Conservation (phyloP, 495 filamentous ascomycete genomes). For the Thermothielavioides terrestris region DNA sequence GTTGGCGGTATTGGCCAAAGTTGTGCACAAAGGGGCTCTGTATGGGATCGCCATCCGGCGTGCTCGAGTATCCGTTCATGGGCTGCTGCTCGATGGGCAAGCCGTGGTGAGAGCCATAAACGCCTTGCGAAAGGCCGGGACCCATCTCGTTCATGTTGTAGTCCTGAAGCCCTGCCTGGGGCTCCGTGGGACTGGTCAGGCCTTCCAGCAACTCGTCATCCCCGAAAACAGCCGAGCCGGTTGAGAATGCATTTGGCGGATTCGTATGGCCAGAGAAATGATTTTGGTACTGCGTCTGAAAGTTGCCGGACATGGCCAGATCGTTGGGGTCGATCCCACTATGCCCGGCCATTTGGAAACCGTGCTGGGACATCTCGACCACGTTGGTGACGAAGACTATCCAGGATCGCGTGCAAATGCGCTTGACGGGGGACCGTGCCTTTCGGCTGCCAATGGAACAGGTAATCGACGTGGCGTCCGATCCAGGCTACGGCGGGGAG, state of each 20-base stretch:
- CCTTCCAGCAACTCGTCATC: slow-evolving; percentile 60
- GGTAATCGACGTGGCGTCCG: background rate
- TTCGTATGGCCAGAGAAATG: slow-evolving; percentile 35
- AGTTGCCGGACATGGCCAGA: slow-evolving; percentile 55
- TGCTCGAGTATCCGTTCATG: slow-evolving; percentile 72
- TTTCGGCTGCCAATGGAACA: background rate
- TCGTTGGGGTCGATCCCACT: slow-evolving; percentile 79
- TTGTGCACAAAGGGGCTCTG: slow-evolving; percentile 76
- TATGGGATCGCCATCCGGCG: slow-evolving; percentile 79
- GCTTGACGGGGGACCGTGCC: background rate
- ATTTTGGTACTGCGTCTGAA: slow-evolving; percentile 31
- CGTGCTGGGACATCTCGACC: slow-evolving; percentile 47
- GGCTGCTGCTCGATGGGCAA: slow-evolving; percentile 44
- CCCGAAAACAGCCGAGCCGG: slow-evolving; percentile 45
- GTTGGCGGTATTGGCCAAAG: slow-evolving; percentile 61
- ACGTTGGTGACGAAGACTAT: background rate
- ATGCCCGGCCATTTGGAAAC: slow-evolving; percentile 56
- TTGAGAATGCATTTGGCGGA: slow-evolving; percentile 29
- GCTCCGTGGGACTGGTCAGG: slow-evolving; percentile 41
- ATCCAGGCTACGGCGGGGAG: background rate
- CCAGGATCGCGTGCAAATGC: background rate
- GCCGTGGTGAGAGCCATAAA: slow-evolving; percentile 39
- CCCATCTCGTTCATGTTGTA: slow-evolving; percentile 42
- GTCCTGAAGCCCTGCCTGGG: slow-evolving; percentile 41
- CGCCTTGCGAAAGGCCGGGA: slow-evolving; percentile 36